These are phyloP conservation scores for Stentor coeruleus DNA, from an alignment of 73 alveolate species.

Conservation along the genomic window DNA sequence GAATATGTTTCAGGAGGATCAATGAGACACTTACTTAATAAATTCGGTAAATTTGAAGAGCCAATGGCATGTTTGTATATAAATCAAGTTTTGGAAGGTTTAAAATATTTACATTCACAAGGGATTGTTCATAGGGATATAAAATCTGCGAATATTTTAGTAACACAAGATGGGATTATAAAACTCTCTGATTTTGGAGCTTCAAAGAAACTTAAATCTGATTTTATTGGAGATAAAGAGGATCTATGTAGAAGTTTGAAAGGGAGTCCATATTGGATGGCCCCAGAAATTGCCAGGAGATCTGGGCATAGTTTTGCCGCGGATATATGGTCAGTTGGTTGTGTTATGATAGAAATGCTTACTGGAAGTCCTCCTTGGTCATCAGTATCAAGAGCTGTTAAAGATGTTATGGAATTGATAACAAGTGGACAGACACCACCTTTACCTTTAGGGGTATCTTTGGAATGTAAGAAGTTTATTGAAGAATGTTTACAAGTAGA, in stretches of 20 bases:
- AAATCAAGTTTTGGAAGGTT: constrained; percentile 39
- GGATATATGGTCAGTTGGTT: constrained; percentile 25
- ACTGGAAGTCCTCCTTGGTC: constrained; percentile 21
- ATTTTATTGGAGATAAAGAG: too few species aligned
- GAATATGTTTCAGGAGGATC: constrained; percentile 59
- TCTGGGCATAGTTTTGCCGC: constrained; percentile 21
- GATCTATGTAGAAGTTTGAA: too few species aligned
- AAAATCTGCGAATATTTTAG: constrained; percentile 33
- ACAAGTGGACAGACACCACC: too few species aligned
- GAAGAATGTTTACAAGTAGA: too few species aligned
- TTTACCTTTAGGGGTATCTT: too few species aligned
- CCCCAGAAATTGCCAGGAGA: constrained; percentile 23
- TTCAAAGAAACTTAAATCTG: too few species aligned
- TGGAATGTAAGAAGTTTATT: too few species aligned
- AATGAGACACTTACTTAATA: constrained; percentile 40
- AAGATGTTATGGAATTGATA: too few species aligned
- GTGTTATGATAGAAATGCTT: not conserved
- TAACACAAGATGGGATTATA: constrained; percentile 39
- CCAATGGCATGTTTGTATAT: constrained; percentile 33
- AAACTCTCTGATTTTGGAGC: constrained; percentile 57
- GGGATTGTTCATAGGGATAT: constrained; percentile 33
- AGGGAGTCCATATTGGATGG: constrained; percentile 25
- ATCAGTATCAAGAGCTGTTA: too few species aligned
- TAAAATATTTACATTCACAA: constrained; percentile 39
- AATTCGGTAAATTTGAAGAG: constrained; percentile 51